Base-by-base conservation (phyloP, 768 basidiomycete species). In the Amanita pseudoporphyria region DNA sequence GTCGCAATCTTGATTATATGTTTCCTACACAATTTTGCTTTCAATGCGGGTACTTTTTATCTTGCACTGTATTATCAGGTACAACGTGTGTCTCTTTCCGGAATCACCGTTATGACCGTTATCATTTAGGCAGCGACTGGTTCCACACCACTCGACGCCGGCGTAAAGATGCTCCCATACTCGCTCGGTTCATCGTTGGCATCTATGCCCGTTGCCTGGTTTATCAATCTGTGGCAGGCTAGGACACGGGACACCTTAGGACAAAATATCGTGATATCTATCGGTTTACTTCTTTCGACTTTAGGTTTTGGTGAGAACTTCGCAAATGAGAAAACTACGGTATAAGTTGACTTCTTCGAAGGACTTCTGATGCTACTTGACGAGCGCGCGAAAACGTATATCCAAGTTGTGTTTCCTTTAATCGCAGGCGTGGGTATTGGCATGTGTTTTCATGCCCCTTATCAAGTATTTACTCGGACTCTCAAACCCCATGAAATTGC, bases 161-260 rank as follows among this genome's bases (percentile, higher is more conserved):
- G 87, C 9, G 61, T 88, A 18, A 76, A 79, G 60, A 73, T 88
- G 64, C 71, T 92, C 49, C 87, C 89, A 9, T 91, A 89, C 68
- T 87, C 89, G 43, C 77, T 91, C 45, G 89, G 87, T 45, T 84
- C 88, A 30, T 88, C 88, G 19, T 61, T 91, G 51, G 83, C 88
- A 37, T 90, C 89, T 9, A 81, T 92, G 71, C 87, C 88, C 19
- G 83, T 77, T 32, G 87, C 89, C n/a, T 87, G 85, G 85, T 74
- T 85, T 56, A 85, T 90, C 56, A 78, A 74, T 41, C 79, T 76
- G 54, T 78, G 73, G 71, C 82, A 87, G 63, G 68, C 62, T 54
- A 71, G 68, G 50, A 77, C 70, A 13, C 62, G 67, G 16, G 72
- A 81, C 57, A 84, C 78, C 13, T 71, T 69, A 40, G 82, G 78